Base-by-base conservation (phyloP, 2,329 filamentous ascomycete genomes). In the Alternaria metachromatica region DNA sequence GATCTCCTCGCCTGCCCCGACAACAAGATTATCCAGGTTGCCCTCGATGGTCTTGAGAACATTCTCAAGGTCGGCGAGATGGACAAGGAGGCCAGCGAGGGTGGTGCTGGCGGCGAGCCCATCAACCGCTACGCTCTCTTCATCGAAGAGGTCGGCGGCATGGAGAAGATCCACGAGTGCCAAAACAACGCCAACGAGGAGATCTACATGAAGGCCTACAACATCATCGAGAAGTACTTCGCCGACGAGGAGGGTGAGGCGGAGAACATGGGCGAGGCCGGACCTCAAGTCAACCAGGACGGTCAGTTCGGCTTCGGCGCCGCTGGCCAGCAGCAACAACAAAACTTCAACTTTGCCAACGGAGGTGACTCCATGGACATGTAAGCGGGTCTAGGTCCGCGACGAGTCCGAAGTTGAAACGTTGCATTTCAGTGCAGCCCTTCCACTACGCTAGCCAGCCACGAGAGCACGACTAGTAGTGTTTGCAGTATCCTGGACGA, bases 131-230 rank as follows among this genome's bases (percentile, higher is more conserved):
- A 97, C 77, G 96, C 96, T 50, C 88, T 99, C 68, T 98, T 97
- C 84, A 99, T 99, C 72, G 96, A 99, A 84, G 96, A 99, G 83
- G 97, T 94, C 72, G 93, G 94, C 77, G 96, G 96, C 71, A 99
- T 99, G 96, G 96, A 98, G 86, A 98, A 98, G 90, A 98, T 99
- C 74, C 96, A 99, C 84, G 95, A 98, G 75, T 98, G 96, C 88
- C 96, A 99, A 87, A 97, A 96, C 86, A 99, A 99, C 77, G 95
- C 95, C 85, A 99, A 99, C 84, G 96, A 99, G 84, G 96, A 99
- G 84, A 99, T 99, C 75, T 99, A 99, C 87, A 98, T 99, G 95
- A 99, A 99, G 89, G 96, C 96, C 0, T 99, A 98, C 88, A 98
- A 97, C 88, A 99, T 99, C 83, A 99, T 99, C 72, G 96, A 99